phyloP scores from a whole-genome alignment of 805 yeast species.

The Candida yuanshanica region DNA sequence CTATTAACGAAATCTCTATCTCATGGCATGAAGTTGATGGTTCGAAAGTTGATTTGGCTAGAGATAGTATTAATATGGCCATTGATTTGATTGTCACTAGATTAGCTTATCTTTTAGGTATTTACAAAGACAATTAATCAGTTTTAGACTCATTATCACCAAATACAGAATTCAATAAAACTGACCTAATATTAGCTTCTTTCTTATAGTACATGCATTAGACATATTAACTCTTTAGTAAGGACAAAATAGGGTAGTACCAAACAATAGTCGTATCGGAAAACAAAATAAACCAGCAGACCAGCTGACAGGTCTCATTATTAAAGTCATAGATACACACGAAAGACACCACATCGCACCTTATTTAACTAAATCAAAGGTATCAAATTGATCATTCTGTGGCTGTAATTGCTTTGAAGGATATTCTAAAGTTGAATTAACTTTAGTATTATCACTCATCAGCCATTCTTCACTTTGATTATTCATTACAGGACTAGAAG shows the following conservation, averaged over 20 bases:
- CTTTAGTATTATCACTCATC: not conserved
- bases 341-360: not conserved
- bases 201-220: too few relatives aligned
- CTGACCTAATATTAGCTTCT: too few relatives aligned
- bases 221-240: too few relatives aligned
- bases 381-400: not conserved
- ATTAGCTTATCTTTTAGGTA: constrained; percentile 79
- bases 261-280: too few relatives aligned
- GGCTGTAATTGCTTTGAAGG: not conserved
- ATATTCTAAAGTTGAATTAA: not conserved
- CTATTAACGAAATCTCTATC: constrained; percentile 73
- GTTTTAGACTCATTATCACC: too few relatives aligned
- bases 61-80: constrained; percentile 91
- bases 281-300: too few relatives aligned
- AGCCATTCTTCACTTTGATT: not conserved
- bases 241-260: too few relatives aligned
- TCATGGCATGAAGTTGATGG: constrained; percentile 98
- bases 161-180: too few relatives aligned
- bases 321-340: not conserved
- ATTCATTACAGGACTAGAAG: not conserved
- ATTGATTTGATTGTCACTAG: constrained; percentile 87
- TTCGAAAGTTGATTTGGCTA: constrained; percentile 85
- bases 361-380: not conserved
- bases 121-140: constrained; percentile 48
- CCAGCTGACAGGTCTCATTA: too few relatives aligned